A percentile compares a stretch with the other conserved stretches of the same genome.
Conservation (phyloP, 2,329 filamentous ascomycete species). For the Fusarium longipes region DNA sequence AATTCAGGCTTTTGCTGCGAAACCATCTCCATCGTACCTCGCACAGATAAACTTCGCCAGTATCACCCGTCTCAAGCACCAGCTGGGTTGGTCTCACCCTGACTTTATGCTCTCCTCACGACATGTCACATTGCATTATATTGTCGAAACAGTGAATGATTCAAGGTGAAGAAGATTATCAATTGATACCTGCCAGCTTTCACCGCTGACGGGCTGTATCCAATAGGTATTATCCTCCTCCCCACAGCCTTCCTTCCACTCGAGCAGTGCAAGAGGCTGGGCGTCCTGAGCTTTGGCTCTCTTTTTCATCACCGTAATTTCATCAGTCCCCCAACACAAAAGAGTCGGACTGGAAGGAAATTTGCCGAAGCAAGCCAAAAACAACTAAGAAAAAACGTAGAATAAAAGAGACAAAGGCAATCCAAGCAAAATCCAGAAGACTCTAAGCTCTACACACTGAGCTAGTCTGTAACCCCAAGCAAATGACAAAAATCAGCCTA, state of each 20-base stretch:
- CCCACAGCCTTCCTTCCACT: conserved; percentile 16
- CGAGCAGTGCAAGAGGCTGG: conserved; percentile 4
- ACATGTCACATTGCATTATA: conserved; percentile 4
- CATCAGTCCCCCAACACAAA: conserved; percentile 44
- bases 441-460: conserved; percentile 16
- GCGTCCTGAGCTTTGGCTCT: conserved; percentile 32
- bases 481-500: conserved; percentile 34
- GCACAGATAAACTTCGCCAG: conserved; percentile 19
- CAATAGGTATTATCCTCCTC: conserved; percentile 30
- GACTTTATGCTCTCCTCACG: background rate
- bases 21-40: conserved; percentile 23
- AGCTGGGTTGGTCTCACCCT: conserved; percentile 25
- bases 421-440: conserved; percentile 31
- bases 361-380: conserved; percentile 28
- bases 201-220: conserved; percentile 33
- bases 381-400: conserved; percentile 17
- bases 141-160: conserved; percentile 9
- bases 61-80: conserved; percentile 27
- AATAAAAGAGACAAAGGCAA: conserved; percentile 12
- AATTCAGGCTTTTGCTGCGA: conserved; percentile 36
- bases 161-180: conserved; percentile 37
- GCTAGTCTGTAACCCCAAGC: conserved; percentile 40
- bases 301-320: conserved; percentile 47
- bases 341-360: conserved; percentile 39
- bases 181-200: conserved; percentile 41